Evolutionary conservation across 768 basidiomycete species (phyloP).

Genomic region (Solioccasus polychromus): DNA sequence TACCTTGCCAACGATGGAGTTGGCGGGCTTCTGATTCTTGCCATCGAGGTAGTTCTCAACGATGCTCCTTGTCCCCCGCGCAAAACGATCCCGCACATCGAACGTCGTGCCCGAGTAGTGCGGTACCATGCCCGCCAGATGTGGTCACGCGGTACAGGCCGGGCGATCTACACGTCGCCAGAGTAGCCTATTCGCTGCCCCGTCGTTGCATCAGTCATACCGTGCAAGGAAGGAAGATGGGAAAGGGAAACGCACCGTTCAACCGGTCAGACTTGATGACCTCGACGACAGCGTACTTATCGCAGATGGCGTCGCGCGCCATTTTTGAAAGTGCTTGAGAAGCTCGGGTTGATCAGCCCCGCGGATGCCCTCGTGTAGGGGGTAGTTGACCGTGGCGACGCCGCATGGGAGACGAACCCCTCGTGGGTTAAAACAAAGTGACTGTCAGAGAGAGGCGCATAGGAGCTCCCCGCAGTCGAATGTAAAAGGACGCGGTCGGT

Average conservation of each 20-base stretch:
- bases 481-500: conserved; percentile 72
- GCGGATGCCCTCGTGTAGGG: conserved; percentile 80
- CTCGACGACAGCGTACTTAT: conserved; percentile 73
- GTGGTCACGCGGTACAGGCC: conserved; percentile 85
- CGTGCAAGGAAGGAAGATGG: too few species aligned
- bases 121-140: conserved; percentile 86
- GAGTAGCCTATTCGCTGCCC: conserved; percentile 26
- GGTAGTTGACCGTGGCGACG: conserved; percentile 84
- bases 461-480: conserved; percentile 89
- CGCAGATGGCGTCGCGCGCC: conserved; percentile 88
- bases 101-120: conserved; percentile 88
- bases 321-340: conserved; percentile 89
- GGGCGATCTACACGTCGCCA: conserved; percentile 80
- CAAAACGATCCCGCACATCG: conserved; percentile 87
- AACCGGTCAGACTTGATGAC: conserved; percentile 78
- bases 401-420: conserved; percentile 61
- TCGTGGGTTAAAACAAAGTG: conserved; percentile 66
- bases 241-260: conserved; percentile 37
- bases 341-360: conserved; percentile 81
- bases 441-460: conserved; percentile 67
- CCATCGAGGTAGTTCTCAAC: conserved; percentile 63
- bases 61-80: conserved; percentile 65
- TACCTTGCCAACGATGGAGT: conserved; percentile 75
- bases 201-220: background rate
- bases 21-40: conserved; percentile 69